Conservation (phyloP, 257 asterid species). For the Scutellaria minor region DNA sequence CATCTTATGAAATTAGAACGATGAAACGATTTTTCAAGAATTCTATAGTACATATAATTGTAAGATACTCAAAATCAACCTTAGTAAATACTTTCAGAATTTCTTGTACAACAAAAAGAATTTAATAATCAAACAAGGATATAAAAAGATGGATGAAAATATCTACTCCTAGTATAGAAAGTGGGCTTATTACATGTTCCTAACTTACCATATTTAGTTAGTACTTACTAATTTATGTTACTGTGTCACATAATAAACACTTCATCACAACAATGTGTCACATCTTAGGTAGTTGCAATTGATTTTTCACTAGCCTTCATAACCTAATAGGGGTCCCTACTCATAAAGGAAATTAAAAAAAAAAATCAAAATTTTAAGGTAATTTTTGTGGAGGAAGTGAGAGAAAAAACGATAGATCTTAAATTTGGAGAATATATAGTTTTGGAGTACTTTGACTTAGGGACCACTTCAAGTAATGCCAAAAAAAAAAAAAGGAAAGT, state of each 20-base stretch:
- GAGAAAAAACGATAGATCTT: conserved; percentile 10
- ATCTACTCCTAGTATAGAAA: background rate
- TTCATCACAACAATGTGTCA: conserved; percentile 16
- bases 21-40: too few species aligned
- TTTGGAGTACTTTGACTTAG: conserved; percentile 18
- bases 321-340: background rate
- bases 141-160: conserved; percentile 2
- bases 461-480: conserved; percentile 46
- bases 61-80: too few species aligned
- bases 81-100: too few species aligned
- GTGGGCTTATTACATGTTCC: background rate
- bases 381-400: conserved; percentile 33
- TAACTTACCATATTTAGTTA: conserved; percentile 10
- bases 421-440: conserved; percentile 2
- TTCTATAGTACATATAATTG: too few species aligned
- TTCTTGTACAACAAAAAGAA: too few species aligned
- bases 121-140: background rate
- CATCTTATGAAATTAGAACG: too few species aligned
- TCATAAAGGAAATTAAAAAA: too few species aligned
- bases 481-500: conserved; percentile 25
- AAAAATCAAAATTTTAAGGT: background rate
- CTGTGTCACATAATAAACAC: conserved; percentile 23
- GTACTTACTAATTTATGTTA: conserved; percentile 21
- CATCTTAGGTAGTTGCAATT: conserved; percentile 35
- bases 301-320: conserved; percentile 21